Conservation (phyloP, 495 filamentous ascomycete genomes). For the Neurospora tetraspora region DNA sequence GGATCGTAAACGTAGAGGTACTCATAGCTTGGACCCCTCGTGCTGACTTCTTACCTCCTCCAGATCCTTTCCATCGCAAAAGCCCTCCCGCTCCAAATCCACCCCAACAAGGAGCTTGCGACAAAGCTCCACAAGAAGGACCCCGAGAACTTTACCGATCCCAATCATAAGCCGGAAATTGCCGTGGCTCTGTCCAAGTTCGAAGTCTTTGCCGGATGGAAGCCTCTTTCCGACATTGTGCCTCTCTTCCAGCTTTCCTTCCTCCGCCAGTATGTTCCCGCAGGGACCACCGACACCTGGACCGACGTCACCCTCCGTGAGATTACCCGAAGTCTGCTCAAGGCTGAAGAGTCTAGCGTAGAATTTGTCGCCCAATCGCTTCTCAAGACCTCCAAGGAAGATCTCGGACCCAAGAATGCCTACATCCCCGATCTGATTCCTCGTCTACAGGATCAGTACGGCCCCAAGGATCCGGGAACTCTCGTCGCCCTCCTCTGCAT, state of each 20-base stretch:
- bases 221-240: constrained; percentile 51
- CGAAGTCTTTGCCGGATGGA: constrained; percentile 71
- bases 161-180: constrained; percentile 79
- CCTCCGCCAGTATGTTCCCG: constrained; percentile 42
- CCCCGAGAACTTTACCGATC: constrained; percentile 56
- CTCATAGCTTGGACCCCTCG: not conserved
- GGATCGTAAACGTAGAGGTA: too few relatives aligned
- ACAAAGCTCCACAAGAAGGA: constrained; percentile 51
- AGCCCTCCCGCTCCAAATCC: constrained; percentile 72
- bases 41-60: not conserved
- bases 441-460: constrained; percentile 56
- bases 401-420: constrained; percentile 19
- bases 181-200: constrained; percentile 67
- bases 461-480: constrained; percentile 46
- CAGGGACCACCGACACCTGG: constrained; percentile 28
- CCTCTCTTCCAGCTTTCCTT: constrained; percentile 43
- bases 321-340: constrained; percentile 48
- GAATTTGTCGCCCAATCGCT: constrained; percentile 41
- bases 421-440: constrained; percentile 56
- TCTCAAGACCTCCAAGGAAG: constrained; percentile 26
- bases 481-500: constrained; percentile 59
- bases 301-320: constrained; percentile 51
- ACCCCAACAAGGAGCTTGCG: constrained; percentile 60
- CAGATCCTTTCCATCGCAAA: constrained; percentile 68
- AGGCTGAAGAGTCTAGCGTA: constrained; percentile 41